Evolutionary conservation across 176 grass and related monocot genomes (phyloP).

Genomic region (Oryza punctata): DNA sequence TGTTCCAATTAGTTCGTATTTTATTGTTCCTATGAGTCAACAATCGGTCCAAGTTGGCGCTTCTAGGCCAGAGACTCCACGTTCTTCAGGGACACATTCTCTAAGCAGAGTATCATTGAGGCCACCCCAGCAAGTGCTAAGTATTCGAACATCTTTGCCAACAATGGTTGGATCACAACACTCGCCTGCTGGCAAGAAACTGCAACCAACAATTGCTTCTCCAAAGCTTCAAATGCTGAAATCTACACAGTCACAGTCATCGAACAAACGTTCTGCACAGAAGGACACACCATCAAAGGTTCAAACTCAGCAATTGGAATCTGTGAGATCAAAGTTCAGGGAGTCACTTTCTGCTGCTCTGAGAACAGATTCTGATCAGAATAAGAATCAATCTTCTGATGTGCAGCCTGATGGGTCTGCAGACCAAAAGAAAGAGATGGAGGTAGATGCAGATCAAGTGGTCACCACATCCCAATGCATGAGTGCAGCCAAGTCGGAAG

Average conservation of each 20-base stretch:
- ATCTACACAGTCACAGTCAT: slow-evolving; percentile 38
- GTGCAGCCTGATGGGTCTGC: slow-evolving; percentile 39
- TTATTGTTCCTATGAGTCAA: slow-evolving; percentile 64
- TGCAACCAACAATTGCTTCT: slow-evolving; percentile 38
- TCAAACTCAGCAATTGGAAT: slow-evolving; percentile 66
- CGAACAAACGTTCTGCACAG: slow-evolving; percentile 67
- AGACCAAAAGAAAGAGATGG: slow-evolving; percentile 24
- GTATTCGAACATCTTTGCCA: slow-evolving; percentile 55
- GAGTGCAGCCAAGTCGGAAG: slow-evolving; percentile 30
- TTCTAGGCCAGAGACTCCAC: slow-evolving; percentile 36
- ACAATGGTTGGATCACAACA: slow-evolving; percentile 44
- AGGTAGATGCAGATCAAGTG: slow-evolving; percentile 28
- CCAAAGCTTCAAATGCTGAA: slow-evolving; percentile 65
- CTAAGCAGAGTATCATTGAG: slow-evolving; percentile 49
- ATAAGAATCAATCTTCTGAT: slow-evolving; percentile 42
- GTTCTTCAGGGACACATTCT: slow-evolving; percentile 36
- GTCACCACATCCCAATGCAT: slow-evolving; percentile 26
- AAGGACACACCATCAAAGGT: slow-evolving; percentile 47
- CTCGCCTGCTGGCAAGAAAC: slow-evolving; percentile 46
- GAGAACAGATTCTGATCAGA: slow-evolving; percentile 54
- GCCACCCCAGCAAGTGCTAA: slow-evolving; percentile 50
- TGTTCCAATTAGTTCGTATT: slow-evolving; percentile 57
- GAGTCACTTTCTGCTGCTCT: slow-evolving; percentile 77
- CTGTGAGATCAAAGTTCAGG: slow-evolving; percentile 83
- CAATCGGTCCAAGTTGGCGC: slow-evolving; percentile 51